These are phyloP conservation scores for Echinosophora koreensis DNA, from an alignment of 306 rosid species.

Conservation along the genomic window DNA sequence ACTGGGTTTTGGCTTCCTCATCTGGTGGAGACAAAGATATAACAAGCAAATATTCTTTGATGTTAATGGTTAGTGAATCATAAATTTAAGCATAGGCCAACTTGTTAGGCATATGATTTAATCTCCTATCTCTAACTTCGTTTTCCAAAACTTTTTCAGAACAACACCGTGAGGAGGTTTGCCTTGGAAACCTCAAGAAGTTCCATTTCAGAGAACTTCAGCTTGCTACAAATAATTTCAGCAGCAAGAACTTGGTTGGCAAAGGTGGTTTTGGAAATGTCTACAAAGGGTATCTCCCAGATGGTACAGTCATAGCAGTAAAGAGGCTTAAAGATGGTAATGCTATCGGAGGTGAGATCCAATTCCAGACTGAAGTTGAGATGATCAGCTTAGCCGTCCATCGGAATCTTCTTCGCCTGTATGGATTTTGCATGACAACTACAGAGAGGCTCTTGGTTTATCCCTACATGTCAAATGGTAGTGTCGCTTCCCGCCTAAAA, in stretches of 20 bases:
- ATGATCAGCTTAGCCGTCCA: slow-evolving; percentile 98
- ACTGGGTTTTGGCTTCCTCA: slow-evolving; percentile 78
- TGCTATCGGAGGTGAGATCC: slow-evolving; percentile 85
- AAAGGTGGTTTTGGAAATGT: slow-evolving; percentile 97
- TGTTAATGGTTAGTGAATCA: slow-evolving; percentile 70
- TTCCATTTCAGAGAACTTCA: slow-evolving; percentile 95
- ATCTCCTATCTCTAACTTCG: slow-evolving; percentile 9
- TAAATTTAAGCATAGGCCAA: slow-evolving; percentile 20
- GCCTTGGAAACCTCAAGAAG: slow-evolving; percentile 88
- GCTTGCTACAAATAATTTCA: slow-evolving; percentile 84
- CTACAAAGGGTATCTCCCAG: slow-evolving; percentile 88
- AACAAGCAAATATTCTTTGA: slow-evolving; percentile 94
- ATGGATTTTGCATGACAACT: slow-evolving; percentile 86
- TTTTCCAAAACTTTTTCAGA: slow-evolving; percentile 58
- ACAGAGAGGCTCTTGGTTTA: slow-evolving; percentile 90
- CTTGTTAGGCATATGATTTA: slow-evolving; percentile 1
- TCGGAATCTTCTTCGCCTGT: slow-evolving; percentile 88
- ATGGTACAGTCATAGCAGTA: slow-evolving; percentile 83
- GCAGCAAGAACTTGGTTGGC: slow-evolving; percentile 86
- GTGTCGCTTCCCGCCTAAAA: slow-evolving; percentile 92
- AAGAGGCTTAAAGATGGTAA: slow-evolving; percentile 93
- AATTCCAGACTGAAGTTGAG: slow-evolving; percentile 94
- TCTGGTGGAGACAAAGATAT: slow-evolving; percentile 89
- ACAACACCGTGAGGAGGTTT: slow-evolving; percentile 73
- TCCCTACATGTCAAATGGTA: slow-evolving; percentile 98